Base-by-base conservation (phyloP, 768 basidiomycete species). In the Pulveroboletus sp. region DNA sequence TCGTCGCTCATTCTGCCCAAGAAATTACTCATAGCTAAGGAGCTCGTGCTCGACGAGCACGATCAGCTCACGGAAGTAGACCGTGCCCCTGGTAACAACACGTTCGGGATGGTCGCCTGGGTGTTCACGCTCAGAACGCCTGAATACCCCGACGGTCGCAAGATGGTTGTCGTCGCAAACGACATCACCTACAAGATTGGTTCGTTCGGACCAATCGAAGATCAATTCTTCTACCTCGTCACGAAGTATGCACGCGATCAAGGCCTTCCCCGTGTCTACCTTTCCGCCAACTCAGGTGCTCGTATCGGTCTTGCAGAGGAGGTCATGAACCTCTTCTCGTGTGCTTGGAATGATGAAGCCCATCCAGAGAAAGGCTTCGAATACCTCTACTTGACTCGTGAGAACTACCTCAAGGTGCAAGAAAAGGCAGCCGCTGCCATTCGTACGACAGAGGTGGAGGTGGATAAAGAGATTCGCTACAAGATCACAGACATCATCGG, bases 101-200 rank as follows among this genome's bases (percentile, higher is more conserved):
- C 80, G 30, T 90, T 89, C 63, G 96, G 96, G 60, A 99, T 99
- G 96, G 90, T 98, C 47, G 95, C 83, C 2, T 99, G 96, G 96
- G 82, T 95, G 19, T 96, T 92, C 76, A 94, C 83, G 3, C 75
- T 98, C 57, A 75, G 76, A 56, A 97, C 94, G 0, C 95, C 96
- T 4, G 96, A 98, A 70, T 96, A 80, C 71, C 92, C 92, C 41
- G 71, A 77, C 23, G 96, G 96, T 24, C 89, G 96, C 61, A 83
- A 80, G 53, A 81, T 84, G 1, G 88, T 98, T 9, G 89, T 92
- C 38, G 79, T 99, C 53, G 91, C 96, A 47, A 99, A 99, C 71
- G 96, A 99, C 61, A 99, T 98, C 72, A 99, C 96, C 13, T 96
- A 83, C 79, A 94, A 89, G 72, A 98, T 97, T 55, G 96, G 96